phyloP scores from a whole-genome alignment of 108 stramenopile species.

The Cylindrotheca fusiformis region DNA sequence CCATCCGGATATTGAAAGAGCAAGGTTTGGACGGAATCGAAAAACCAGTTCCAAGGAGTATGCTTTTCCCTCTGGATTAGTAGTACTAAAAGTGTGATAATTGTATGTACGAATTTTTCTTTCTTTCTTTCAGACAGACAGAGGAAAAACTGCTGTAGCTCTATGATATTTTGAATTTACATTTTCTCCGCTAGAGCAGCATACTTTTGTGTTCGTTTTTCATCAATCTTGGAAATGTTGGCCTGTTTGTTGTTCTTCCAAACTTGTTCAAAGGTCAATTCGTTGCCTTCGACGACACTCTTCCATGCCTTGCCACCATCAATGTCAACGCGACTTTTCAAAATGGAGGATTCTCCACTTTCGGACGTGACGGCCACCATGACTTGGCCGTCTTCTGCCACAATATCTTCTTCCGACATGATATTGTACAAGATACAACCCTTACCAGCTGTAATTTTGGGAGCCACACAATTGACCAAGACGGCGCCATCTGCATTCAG shows the following conservation, averaged over 20 bases:
- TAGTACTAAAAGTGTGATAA: no score
- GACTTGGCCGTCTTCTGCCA: conserved; percentile 87
- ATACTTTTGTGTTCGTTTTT: conserved; percentile 33
- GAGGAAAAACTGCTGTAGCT: no score
- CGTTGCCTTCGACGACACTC: conserved; percentile 68
- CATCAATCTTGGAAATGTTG: conserved; percentile 73
- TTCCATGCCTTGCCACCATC: conserved; percentile 93
- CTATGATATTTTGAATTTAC: neutral
- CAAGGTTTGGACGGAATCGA: conserved; percentile 32
- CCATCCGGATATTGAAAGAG: conserved; percentile 61
- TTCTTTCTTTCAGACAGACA: no score
- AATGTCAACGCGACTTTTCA: conserved; percentile 70
- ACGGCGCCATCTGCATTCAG: conserved; percentile 91
- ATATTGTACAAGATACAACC: conserved; percentile 95
- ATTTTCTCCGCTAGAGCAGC: neutral
- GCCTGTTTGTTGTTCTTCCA: conserved; percentile 78
- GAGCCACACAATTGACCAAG: conserved; percentile 95
- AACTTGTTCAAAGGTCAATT: conserved; percentile 84
- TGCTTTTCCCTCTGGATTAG: neutral
- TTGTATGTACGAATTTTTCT: no score
- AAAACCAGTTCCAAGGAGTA: neutral
- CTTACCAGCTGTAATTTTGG: conserved; percentile 85
- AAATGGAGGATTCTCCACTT: conserved; percentile 58
- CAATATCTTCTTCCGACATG: conserved; percentile 75
- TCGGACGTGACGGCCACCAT: conserved; percentile 85